Evolutionary conservation across 2,329 filamentous ascomycete species (phyloP).

Genomic region (Teratosphaeria nubilosa): DNA sequence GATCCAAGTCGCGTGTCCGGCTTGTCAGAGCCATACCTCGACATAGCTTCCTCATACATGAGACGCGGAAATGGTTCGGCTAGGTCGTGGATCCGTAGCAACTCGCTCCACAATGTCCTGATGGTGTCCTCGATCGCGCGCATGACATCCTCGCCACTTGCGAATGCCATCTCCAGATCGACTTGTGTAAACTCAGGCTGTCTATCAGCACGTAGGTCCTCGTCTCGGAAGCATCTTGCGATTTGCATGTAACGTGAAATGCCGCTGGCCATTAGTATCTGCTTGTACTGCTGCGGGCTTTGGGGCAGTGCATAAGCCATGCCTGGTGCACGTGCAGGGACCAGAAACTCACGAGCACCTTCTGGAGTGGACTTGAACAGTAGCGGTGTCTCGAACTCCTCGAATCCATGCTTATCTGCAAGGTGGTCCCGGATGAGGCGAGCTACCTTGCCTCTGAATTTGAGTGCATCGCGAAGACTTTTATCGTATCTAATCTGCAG

Average conservation of each 20-base stretch:
- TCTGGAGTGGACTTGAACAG: slow-evolving; percentile 97
- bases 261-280: slow-evolving; percentile 89
- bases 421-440: slow-evolving; percentile 47
- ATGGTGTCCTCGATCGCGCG: slow-evolving; percentile 45
- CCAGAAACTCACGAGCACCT: slow-evolving; percentile 86
- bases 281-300: slow-evolving; percentile 97
- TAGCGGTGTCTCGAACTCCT: slow-evolving; percentile 81
- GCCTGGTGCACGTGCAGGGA: slow-evolving; percentile 69
- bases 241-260: slow-evolving; percentile 80
- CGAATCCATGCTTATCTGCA: slow-evolving; percentile 46
- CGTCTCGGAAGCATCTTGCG: slow-evolving; percentile 89
- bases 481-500: slow-evolving; percentile 71
- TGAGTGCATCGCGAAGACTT: slow-evolving; percentile 56
- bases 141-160: slow-evolving; percentile 62
- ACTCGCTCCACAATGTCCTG: slow-evolving; percentile 42
- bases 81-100: slow-evolving; percentile 37
- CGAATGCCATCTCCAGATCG: slow-evolving; percentile 90
- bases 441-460: slow-evolving; percentile 55
- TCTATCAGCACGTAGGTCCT: slow-evolving; percentile 81
- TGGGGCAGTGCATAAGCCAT: slow-evolving; percentile 85
- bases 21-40: slow-evolving; percentile 77
- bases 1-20: slow-evolving; percentile 73
- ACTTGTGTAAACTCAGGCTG: slow-evolving; percentile 96
- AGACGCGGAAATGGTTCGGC: slow-evolving; percentile 46
- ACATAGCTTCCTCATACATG: slow-evolving; percentile 70